These are phyloP conservation scores for Entomophthora muscae DNA, from an alignment of 371 early-diverging fungal genomes.

Conservation along the genomic window DNA sequence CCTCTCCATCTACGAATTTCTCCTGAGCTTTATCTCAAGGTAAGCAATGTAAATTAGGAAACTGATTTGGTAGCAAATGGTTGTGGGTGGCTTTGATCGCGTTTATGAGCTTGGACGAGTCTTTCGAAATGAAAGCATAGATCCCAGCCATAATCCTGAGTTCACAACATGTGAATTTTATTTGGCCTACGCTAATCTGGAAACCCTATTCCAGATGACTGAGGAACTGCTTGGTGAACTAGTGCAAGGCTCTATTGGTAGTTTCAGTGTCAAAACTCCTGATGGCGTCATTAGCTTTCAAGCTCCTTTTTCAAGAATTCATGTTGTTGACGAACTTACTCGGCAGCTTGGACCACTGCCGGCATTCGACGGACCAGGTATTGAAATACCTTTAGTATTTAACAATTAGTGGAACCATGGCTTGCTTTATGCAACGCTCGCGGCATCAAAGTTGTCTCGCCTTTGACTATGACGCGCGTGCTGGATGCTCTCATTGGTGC, in stretches of 20 bases:
- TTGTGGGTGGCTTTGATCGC: constrained; percentile 85
- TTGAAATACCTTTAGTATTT: constrained; percentile 11
- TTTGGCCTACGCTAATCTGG: constrained; percentile 80
- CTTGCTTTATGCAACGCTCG: constrained; percentile 21
- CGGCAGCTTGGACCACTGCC: constrained; percentile 27
- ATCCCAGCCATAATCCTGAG: constrained; percentile 96
- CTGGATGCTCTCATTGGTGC: constrained; percentile 83
- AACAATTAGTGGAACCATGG: constrained; percentile 11
- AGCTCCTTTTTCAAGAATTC: constrained; percentile 54
- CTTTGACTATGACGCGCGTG: constrained; percentile 63
- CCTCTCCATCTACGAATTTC: constrained; percentile 54
- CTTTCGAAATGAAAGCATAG: constrained; percentile 97
- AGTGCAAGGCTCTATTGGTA: constrained; percentile 58
- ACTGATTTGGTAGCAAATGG: constrained; percentile 34
- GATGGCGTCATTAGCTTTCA: constrained; percentile 43
- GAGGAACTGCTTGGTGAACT: constrained; percentile 71
- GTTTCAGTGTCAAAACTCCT: constrained; percentile 32
- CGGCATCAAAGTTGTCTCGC: constrained; percentile 32
- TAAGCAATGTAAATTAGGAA: constrained; percentile 8
- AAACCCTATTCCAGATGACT: constrained; percentile 63
- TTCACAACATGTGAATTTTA: constrained; percentile 97
- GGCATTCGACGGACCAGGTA: constrained; percentile 16
- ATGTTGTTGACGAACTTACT: constrained; percentile 49
- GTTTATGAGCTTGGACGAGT: constrained; percentile 95
- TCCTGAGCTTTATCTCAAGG: constrained; percentile 91